A percentile compares a stretch with the other conserved stretches of the same genome.
phyloP scores from a whole-genome alignment of 352 stramenopile genomes.

The Globisporangium yorkense region DNA sequence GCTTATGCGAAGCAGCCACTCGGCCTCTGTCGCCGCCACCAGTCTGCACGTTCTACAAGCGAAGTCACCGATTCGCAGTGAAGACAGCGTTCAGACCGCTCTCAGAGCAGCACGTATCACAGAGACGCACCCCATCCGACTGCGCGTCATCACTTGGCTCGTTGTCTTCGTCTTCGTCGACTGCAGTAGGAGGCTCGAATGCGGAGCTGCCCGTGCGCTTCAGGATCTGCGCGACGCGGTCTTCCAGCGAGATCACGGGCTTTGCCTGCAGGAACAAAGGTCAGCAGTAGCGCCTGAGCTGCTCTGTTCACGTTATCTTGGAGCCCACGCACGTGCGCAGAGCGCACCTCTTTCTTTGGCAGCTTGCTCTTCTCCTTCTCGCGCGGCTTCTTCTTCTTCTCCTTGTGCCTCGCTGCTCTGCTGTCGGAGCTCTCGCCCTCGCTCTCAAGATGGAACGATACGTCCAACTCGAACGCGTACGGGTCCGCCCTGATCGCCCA shows the following conservation, averaged over 20 bases:
- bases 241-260: conserved; percentile 44
- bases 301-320: not conserved
- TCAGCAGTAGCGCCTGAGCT: not conserved
- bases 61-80: not conserved
- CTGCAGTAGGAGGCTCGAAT: conserved; percentile 11
- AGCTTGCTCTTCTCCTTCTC: conserved; percentile 20
- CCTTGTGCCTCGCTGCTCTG: conserved; percentile 8
- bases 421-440: conserved; percentile 15
- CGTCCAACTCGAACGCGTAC: conserved; percentile 67
- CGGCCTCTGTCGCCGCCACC: too few relatives aligned
- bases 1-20: not conserved
- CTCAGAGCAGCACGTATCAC: not conserved
- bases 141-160: conserved; percentile 3
- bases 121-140: not conserved
- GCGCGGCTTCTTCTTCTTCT: conserved; percentile 13
- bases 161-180: conserved; percentile 20
- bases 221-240: conserved; percentile 70
- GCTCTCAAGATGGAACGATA: conserved; percentile 21
- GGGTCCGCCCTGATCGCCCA: conserved; percentile 39
- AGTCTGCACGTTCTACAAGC: not conserved
- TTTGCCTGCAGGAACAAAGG: conserved; percentile 13
- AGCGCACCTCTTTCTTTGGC: conserved; percentile 18
- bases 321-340: not conserved
- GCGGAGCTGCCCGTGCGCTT: conserved; percentile 67
- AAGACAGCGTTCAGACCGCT: too few relatives aligned